A percentile compares a stretch with the other conserved stretches of the same genome.
Conservation (phyloP, 2,329 filamentous ascomycete species). For the Talaromyces funiculosus region DNA sequence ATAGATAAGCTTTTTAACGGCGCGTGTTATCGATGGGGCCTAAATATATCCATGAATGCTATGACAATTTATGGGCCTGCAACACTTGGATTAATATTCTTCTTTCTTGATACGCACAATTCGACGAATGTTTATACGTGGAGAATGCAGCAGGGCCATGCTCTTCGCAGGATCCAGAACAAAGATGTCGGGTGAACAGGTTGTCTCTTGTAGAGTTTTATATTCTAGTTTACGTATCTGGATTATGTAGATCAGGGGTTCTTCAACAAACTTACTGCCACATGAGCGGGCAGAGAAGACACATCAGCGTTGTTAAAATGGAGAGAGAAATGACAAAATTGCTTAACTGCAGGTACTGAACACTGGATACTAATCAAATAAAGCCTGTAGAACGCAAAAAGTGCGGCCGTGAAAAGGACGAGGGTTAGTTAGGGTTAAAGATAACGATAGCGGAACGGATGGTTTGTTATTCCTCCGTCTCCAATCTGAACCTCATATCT, state of each 20-base stretch:
- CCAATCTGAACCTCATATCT: not conserved
- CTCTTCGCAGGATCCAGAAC: not conserved
- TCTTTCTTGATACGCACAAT: not conserved
- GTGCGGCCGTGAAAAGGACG: not conserved
- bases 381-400: too few species aligned
- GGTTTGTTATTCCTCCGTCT: not conserved
- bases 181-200: slow-evolving; percentile 15
- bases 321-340: too few species aligned
- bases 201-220: slow-evolving; percentile 17
- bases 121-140: not conserved
- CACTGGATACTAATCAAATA: too few species aligned
- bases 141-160: not conserved
- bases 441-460: too few species aligned
- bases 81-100: not conserved
- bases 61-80: not conserved
- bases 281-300: too few species aligned
- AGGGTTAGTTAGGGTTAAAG: not conserved
- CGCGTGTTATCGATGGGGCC: too few species aligned
- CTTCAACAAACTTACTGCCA: too few species aligned
- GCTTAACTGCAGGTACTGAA: too few species aligned
- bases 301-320: too few species aligned
- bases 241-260: too few species aligned
- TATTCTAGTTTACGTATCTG: slow-evolving; percentile 19
- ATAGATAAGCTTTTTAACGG: too few species aligned
- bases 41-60: not conserved